A percentile compares a stretch with the other conserved stretches of the same genome.
Conservation (phyloP, 371 early-diverging fungal species). For the Nosema muscidifuracis region DNA sequence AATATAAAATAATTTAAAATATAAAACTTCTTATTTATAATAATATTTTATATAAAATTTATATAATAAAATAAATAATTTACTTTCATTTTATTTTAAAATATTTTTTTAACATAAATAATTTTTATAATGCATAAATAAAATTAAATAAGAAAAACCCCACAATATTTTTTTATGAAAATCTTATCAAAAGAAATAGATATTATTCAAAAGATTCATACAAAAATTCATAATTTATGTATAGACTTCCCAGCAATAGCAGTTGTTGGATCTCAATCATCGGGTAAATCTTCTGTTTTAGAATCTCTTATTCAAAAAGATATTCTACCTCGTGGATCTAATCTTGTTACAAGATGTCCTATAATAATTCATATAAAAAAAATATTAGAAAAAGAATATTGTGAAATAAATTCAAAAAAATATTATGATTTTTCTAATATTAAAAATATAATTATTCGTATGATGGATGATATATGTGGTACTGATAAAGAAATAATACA, state of each 20-base stretch:
- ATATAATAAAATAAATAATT: too few relatives aligned
- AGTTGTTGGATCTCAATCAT: constrained; percentile 89
- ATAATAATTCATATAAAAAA: constrained; percentile 83
- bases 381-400: constrained; percentile 70
- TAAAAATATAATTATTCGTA: constrained; percentile 62
- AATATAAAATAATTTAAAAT: too few relatives aligned
- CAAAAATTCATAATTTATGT: background rate
- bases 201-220: background rate
- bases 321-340: constrained; percentile 86
- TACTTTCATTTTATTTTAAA: too few relatives aligned
- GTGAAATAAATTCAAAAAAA: constrained; percentile 1
- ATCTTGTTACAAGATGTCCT: constrained; percentile 95
- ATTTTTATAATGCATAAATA: too few relatives aligned
- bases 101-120: too few relatives aligned
- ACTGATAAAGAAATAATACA: constrained; percentile 67
- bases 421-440: constrained; percentile 70
- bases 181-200: background rate
- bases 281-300: constrained; percentile 91
- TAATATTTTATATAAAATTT: too few relatives aligned
- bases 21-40: too few relatives aligned
- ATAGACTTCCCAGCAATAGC: constrained; percentile 75
- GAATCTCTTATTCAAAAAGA: constrained; percentile 96
- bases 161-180: background rate
- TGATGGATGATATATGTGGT: constrained; percentile 78
- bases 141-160: background rate